phyloP scores from a whole-genome alignment of 202 grass and related monocot species.

The Setaria italica region DNA sequence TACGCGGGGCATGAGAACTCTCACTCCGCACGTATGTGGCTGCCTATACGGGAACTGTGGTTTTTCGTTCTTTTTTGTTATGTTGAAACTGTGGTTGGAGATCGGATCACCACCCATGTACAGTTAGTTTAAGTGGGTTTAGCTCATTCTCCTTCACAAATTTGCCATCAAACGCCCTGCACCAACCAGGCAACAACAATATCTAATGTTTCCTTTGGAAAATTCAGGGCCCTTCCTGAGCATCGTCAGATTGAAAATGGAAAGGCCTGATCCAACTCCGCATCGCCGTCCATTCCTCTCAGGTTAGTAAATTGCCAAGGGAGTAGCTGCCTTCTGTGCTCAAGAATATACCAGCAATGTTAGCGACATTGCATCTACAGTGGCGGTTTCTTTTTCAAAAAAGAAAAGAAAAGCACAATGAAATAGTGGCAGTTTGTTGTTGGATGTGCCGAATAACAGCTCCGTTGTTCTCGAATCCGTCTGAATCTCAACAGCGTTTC shows the following conservation, averaged over 20 bases:
- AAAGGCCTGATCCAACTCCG: background rate
- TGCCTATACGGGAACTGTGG: background rate
- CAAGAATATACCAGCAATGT: background rate
- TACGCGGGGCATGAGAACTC: background rate
- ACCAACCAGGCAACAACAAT: background rate
- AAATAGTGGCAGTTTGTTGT: background rate
- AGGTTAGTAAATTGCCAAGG: background rate
- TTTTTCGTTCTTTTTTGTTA: too few species aligned
- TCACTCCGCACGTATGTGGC: too few species aligned
- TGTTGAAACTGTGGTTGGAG: too few species aligned
- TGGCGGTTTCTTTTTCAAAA: background rate
- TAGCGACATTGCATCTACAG: background rate
- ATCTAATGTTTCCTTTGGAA: background rate
- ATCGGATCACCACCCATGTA: too few species aligned
- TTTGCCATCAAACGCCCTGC: background rate
- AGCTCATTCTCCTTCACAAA: background rate
- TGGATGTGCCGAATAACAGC: background rate
- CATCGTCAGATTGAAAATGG: background rate
- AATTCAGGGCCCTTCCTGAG: background rate
- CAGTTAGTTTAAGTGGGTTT: background rate
- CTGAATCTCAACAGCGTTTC: background rate
- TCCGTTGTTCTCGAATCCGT: background rate
- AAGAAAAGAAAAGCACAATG: background rate
- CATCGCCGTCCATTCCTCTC: constrained; percentile 9
- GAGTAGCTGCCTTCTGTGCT: background rate